These are phyloP conservation scores for Cladophialophora bantiana DNA, from an alignment of 2,329 filamentous ascomycete genomes.

Conservation along the genomic window DNA sequence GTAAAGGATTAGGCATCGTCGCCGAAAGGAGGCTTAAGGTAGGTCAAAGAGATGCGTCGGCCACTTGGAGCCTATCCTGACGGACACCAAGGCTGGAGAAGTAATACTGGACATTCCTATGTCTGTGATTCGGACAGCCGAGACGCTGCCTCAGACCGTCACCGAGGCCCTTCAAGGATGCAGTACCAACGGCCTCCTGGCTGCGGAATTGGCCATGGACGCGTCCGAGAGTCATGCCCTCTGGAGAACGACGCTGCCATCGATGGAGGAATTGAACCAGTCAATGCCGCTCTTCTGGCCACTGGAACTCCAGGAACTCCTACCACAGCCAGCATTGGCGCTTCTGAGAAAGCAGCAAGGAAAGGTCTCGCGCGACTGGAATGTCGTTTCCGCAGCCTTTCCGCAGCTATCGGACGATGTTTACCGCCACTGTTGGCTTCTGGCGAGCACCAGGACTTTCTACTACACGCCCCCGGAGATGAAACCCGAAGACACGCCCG, in stretches of 20 bases:
- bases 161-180: background rate
- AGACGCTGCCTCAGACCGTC: conserved; percentile 6
- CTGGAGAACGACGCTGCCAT: conserved; percentile 23
- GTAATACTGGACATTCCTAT: conserved; percentile 17
- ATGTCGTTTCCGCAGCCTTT: conserved; percentile 5
- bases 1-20: conserved; percentile 20
- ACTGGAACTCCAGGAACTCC: background rate
- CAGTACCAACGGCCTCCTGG: conserved; percentile 25
- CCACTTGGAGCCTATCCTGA: background rate
- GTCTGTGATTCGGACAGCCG: conserved; percentile 12
- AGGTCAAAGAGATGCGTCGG: conserved; percentile 1
- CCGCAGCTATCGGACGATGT: background rate
- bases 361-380: conserved; percentile 23
- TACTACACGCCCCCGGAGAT: conserved; percentile 59
- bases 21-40: conserved; percentile 21
- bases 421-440: conserved; percentile 62
- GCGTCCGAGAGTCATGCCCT: background rate
- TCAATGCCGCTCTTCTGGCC: conserved; percentile 24
- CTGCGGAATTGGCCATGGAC: conserved; percentile 21
- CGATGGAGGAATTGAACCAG: background rate
- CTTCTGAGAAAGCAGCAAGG: conserved; percentile 19
- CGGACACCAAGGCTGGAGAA: conserved; percentile 19
- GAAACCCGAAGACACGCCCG: conserved; percentile 37
- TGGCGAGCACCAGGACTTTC: conserved; percentile 67
- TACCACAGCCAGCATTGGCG: conserved; percentile 9